phyloP scores from a whole-genome alignment of 2,329 filamentous ascomycete species.

The Fusarium guadeloupense region DNA sequence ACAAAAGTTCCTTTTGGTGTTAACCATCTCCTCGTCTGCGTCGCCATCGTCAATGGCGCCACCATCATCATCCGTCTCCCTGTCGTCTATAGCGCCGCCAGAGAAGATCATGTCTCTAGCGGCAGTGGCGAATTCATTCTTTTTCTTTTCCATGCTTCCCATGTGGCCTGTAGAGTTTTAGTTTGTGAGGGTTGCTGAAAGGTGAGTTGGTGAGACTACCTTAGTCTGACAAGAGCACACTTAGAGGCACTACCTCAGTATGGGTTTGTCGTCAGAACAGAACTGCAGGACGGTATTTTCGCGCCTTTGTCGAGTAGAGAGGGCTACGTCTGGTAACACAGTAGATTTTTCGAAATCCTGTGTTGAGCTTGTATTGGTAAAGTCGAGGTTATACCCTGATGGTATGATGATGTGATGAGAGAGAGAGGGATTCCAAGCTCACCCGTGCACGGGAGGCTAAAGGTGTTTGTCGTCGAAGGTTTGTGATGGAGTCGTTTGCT shows the following conservation, averaged over 20 bases:
- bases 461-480: conserved; percentile 7
- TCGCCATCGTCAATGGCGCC: conserved; percentile 54
- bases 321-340: conserved; percentile 4
- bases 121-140: conserved; percentile 43
- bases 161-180: background rate
- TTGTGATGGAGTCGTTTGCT: conserved; percentile 14
- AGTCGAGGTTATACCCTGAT: conserved; percentile 10
- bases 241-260: conserved; percentile 25
- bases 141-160: conserved; percentile 33
- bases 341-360: conserved; percentile 4
- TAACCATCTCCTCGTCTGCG: conserved; percentile 50
- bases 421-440: conserved; percentile 17
- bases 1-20: conserved; percentile 52
- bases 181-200: background rate
- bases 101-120: conserved; percentile 44
- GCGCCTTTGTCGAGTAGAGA: conserved; percentile 10
- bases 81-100: conserved; percentile 13
- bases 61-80: conserved; percentile 33
- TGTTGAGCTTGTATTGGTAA: conserved; percentile 10
- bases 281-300: conserved; percentile 9
- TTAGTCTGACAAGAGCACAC: background rate
- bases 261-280: conserved; percentile 14
- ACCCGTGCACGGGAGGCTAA: conserved; percentile 13
- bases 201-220: background rate
- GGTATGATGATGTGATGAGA: conserved; percentile 31